phyloP scores from a whole-genome alignment of 2,329 filamentous ascomycete species.

The Neoascochyta sp. region DNA sequence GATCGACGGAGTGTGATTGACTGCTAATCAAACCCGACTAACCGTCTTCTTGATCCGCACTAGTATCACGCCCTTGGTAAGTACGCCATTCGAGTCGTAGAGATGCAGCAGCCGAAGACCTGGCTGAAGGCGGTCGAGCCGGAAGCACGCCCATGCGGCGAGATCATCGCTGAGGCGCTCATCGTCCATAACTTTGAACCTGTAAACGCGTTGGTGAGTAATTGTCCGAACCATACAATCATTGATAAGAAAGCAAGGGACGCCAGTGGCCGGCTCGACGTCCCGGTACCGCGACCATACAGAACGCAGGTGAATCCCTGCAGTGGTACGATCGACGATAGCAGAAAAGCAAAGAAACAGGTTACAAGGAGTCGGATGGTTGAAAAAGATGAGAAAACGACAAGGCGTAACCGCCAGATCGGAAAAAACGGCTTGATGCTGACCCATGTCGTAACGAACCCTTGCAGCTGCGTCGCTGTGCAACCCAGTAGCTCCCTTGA shows the following conservation, averaged over 20 bases:
- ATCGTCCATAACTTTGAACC: conserved; percentile 84
- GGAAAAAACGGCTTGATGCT: conserved; percentile 12
- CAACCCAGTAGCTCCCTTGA: too few relatives aligned
- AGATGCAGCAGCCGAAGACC: conserved; percentile 78
- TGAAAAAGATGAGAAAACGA: conserved; percentile 9
- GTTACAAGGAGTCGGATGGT: background rate
- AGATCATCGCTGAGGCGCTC: conserved; percentile 71
- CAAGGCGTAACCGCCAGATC: conserved; percentile 6
- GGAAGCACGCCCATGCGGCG: conserved; percentile 83
- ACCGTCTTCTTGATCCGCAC: conserved; percentile 65
- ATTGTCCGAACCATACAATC: too few relatives aligned
- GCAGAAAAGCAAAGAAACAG: conserved; percentile 6
- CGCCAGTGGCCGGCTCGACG: too few relatives aligned
- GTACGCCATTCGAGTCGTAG: conserved; percentile 62
- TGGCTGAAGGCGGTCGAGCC: conserved; percentile 71
- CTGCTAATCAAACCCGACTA: conserved; percentile 24
- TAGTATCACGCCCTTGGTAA: conserved; percentile 66
- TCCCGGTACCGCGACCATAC: too few relatives aligned
- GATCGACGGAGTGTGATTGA: too few relatives aligned
- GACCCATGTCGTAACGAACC: too few relatives aligned
- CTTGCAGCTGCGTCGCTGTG: too few relatives aligned
- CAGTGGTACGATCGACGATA: too few relatives aligned
- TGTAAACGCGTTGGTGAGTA: conserved; percentile 22
- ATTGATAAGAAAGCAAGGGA: too few relatives aligned
- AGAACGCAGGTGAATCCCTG: too few relatives aligned